A percentile compares a stretch with the other conserved stretches of the same genome.
Conservation (phyloP, 129 eudicot genomes). For the Pseudognaphalium luteoalbum region DNA sequence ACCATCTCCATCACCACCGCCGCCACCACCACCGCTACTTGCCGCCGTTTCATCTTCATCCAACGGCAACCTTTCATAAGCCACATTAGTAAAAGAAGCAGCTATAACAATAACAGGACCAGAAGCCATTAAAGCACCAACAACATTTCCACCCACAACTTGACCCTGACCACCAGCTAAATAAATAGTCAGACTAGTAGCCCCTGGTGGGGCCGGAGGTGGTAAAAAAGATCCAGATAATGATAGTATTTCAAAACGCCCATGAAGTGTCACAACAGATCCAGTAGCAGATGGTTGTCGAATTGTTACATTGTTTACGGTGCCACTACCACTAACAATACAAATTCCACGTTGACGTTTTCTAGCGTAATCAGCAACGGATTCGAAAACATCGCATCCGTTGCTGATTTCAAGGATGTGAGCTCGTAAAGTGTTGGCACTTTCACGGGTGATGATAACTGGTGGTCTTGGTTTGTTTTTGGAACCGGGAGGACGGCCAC, state of each 20-base stretch:
- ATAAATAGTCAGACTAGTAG: conserved; percentile 73
- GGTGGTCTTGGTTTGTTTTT: conserved; percentile 88
- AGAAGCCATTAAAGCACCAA: conserved; percentile 68
- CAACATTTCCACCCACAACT: conserved; percentile 78
- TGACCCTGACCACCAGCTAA: conserved; percentile 88
- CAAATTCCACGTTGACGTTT: conserved; percentile 70
- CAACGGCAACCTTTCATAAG: conserved; percentile 75
- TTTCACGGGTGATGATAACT: conserved; percentile 71
- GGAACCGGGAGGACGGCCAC: conserved; percentile 82
- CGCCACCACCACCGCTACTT: conserved; percentile 38
- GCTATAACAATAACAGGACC: conserved; percentile 80
- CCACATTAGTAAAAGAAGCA: conserved; percentile 80
- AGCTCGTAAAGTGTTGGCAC: conserved; percentile 80
- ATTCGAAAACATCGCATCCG: conserved; percentile 73
- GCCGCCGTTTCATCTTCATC: conserved; percentile 64
- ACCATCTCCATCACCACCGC: conserved; percentile 26
- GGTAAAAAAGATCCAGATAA: conserved; percentile 77
- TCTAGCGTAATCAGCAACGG: conserved; percentile 66
- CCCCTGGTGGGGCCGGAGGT: conserved; percentile 90
- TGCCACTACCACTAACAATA: conserved; percentile 65
- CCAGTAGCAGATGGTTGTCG: conserved; percentile 78
- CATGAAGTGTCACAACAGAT: conserved; percentile 62
- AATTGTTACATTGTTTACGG: conserved; percentile 67
- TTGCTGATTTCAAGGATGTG: conserved; percentile 70
- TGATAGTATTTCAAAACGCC: conserved; percentile 76